These are phyloP conservation scores for Collybia mongolica DNA, from an alignment of 768 basidiomycete species.

Conservation along the genomic window DNA sequence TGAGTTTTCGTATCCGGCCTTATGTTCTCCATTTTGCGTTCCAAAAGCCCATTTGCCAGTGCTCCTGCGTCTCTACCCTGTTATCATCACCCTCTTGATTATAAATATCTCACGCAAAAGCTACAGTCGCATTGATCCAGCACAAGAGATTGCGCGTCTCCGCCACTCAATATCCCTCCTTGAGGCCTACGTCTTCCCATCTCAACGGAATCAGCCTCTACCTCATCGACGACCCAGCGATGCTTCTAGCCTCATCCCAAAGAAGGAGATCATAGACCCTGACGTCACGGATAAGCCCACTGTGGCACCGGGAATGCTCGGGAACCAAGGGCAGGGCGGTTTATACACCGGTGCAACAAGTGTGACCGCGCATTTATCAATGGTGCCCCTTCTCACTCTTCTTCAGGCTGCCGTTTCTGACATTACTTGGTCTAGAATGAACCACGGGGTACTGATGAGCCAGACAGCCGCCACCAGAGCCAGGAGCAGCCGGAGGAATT, in stretches of 20 bases:
- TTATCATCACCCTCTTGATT: slow-evolving; percentile 7
- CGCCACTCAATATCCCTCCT: slow-evolving; percentile 68
- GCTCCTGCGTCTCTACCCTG: slow-evolving; percentile 5
- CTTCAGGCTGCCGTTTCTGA: slow-evolving; percentile 4
- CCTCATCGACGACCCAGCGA: slow-evolving; percentile 37
- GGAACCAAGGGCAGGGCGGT: slow-evolving; percentile 63
- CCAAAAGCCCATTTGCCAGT: background rate
- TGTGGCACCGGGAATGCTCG: slow-evolving; percentile 63
- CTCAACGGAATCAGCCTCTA: slow-evolving; percentile 32
- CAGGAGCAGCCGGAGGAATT: slow-evolving; percentile 47
- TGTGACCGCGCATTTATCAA: slow-evolving; percentile 64
- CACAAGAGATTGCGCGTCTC: slow-evolving; percentile 64
- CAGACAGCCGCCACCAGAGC: slow-evolving; percentile 50
- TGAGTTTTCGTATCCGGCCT: slow-evolving; percentile 29
- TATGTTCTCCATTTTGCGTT: slow-evolving; percentile 7
- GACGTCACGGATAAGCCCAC: slow-evolving; percentile 45
- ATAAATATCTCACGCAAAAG: slow-evolving; percentile 21
- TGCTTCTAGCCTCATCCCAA: slow-evolving; percentile 38
- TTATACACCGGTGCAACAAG: slow-evolving; percentile 82
- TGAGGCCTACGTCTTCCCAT: slow-evolving; percentile 56
- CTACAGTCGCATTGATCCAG: slow-evolving; percentile 56
- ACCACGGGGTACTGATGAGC: slow-evolving; percentile 50
- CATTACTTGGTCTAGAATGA: slow-evolving; percentile 33
- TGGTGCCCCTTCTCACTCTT: slow-evolving; percentile 38
- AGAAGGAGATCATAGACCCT: slow-evolving; percentile 52